Evolutionary conservation across 176 grass and related monocot species (phyloP).

Genomic region (Neostapfia colusana): DNA sequence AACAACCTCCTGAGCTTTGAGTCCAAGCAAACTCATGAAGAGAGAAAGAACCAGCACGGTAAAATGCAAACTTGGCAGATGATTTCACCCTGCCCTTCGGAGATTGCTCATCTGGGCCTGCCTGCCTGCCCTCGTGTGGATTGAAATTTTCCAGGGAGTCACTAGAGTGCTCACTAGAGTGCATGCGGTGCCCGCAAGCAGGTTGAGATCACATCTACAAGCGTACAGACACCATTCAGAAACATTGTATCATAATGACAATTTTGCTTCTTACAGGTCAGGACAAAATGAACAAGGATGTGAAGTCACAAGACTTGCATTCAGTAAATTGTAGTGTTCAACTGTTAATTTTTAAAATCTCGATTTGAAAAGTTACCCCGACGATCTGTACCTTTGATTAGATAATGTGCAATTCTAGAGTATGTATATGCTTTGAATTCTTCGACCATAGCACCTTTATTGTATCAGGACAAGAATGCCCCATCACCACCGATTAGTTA

Average conservation of each 20-base stretch:
- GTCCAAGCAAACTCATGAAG: not conserved
- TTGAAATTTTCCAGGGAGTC: not conserved
- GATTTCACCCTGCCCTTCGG: not conserved
- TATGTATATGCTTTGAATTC: conserved; percentile 33
- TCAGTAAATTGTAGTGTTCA: conserved; percentile 3
- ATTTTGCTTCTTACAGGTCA: not conserved
- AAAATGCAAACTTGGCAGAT: not conserved
- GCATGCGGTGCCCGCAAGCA: not conserved
- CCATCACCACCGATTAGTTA: conserved; percentile 47
- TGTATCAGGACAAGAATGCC: conserved; percentile 37
- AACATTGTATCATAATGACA: not conserved
- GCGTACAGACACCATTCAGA: not conserved
- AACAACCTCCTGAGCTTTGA: not conserved
- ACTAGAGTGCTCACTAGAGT: not conserved
- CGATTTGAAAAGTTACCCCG: conserved; percentile 7
- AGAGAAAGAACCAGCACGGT: not conserved
- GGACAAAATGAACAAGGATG: not conserved
- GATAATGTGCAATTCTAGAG: conserved; percentile 28
- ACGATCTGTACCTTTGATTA: conserved; percentile 23
- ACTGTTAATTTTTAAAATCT: conserved; percentile 4
- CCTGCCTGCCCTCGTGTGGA: not conserved
- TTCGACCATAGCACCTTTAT: conserved; percentile 45
- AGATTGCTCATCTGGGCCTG: not conserved
- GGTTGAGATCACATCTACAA: not conserved
- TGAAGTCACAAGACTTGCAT: conserved; percentile 9